These are phyloP conservation scores for Picea glauca DNA, from an alignment of 75 land plant species.

Conservation along the genomic window DNA sequence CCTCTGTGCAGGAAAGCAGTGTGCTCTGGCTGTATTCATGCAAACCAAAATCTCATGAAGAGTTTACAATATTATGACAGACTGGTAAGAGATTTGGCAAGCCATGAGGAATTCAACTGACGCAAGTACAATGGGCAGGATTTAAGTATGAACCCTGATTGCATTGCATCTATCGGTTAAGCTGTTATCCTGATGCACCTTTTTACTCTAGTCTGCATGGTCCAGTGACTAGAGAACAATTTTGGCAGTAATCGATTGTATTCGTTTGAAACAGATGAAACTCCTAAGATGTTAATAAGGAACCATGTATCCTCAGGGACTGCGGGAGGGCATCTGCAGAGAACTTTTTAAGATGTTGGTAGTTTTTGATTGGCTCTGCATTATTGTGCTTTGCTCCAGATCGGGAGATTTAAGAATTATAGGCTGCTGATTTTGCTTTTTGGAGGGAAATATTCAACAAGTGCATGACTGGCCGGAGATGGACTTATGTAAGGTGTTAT, in stretches of 20 bases:
- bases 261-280: neutral
- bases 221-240: neutral
- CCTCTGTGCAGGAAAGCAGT: neutral
- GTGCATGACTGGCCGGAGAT: neutral
- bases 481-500: neutral
- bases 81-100: neutral
- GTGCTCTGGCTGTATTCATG: neutral
- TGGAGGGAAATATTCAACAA: neutral
- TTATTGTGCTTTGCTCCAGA: neutral
- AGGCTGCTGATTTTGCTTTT: slow-evolving; percentile 1
- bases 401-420: neutral
- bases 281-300: neutral
- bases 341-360: neutral
- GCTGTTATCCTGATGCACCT: neutral
- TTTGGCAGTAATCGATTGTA: neutral
- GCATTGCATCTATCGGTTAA: too few species aligned
- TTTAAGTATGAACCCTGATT: neutral
- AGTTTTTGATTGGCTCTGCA: neutral
- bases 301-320: neutral
- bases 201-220: neutral
- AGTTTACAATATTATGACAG: neutral
- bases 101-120: neutral
- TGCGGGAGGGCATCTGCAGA: slow-evolving; percentile 1
- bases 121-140: neutral
- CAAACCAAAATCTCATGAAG: neutral